phyloP scores from a whole-genome alignment of 352 stramenopile species.

The Lagenidium giganteum region DNA sequence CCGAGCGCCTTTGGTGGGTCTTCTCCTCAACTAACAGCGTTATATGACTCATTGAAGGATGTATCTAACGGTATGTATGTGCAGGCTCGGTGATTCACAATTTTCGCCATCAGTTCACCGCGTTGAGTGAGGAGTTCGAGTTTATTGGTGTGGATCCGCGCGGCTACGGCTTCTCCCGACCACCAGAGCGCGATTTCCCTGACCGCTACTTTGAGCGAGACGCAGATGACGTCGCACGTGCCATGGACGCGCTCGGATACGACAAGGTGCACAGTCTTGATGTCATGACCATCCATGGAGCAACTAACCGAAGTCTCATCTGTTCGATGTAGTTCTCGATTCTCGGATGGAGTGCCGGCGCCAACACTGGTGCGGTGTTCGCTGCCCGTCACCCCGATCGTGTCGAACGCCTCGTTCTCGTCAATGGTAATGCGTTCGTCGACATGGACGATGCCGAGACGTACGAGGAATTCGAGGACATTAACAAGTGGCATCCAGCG shows the following conservation, averaged over 20 bases:
- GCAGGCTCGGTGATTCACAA: slow-evolving; percentile 48
- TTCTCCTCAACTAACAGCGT: neutral
- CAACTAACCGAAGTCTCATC: neutral
- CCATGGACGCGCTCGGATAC: slow-evolving; percentile 50
- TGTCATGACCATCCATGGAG: neutral
- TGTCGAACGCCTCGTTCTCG: slow-evolving; percentile 62
- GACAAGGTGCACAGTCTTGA: slow-evolving; percentile 26
- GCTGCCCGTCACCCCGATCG: slow-evolving; percentile 62
- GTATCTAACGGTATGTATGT: neutral
- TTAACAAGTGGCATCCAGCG: slow-evolving; percentile 44
- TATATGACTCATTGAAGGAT: too few species aligned
- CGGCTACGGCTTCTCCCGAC: slow-evolving; percentile 42
- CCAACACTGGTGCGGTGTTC: slow-evolving; percentile 67
- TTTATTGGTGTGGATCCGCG: slow-evolving; percentile 68
- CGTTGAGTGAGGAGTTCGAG: slow-evolving; percentile 39
- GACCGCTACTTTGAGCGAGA: slow-evolving; percentile 60
- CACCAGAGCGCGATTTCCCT: slow-evolving; percentile 40
- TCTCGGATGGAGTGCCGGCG: slow-evolving; percentile 68
- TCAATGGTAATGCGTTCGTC: slow-evolving; percentile 82
- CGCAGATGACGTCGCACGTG: slow-evolving; percentile 58
- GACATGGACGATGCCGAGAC: slow-evolving; percentile 65
- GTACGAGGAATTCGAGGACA: slow-evolving; percentile 39
- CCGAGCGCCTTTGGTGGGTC: slow-evolving; percentile 53
- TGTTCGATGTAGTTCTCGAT: slow-evolving; percentile 62
- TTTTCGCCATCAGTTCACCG: slow-evolving; percentile 55